Percentiles rank a stretch among this genome's conserved stretches.
These are phyloP conservation scores for Selaginella tamariscina DNA, from an alignment of 75 land plant genomes.

Conservation along the genomic window DNA sequence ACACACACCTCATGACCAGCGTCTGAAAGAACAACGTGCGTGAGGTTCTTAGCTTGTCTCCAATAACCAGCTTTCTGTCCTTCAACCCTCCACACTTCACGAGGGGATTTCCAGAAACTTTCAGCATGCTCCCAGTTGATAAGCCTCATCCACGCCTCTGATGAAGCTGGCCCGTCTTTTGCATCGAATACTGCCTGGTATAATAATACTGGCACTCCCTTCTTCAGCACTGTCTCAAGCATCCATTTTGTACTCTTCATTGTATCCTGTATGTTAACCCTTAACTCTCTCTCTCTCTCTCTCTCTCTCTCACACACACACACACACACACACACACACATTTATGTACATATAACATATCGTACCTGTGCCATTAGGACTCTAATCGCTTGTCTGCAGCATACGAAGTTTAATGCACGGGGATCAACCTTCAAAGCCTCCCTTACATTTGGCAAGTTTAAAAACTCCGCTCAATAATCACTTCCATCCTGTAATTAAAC, in stretches of 20 bases:
- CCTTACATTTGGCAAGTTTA: conserved; percentile 16
- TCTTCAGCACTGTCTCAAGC: conserved; percentile 28
- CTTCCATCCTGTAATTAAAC: conserved; percentile 19
- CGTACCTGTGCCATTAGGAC: conserved; percentile 19
- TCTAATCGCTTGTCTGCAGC: conserved; percentile 18
- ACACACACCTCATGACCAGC: conserved; percentile 20
- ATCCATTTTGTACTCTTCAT: conserved; percentile 35
- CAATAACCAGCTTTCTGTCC: conserved; percentile 25
- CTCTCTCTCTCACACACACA: not conserved
- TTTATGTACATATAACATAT: not conserved
- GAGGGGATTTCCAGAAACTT: conserved; percentile 20
- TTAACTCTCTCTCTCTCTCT: not conserved
- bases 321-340: not conserved
- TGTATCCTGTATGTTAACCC: conserved; percentile 18
- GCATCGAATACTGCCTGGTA: conserved; percentile 39
- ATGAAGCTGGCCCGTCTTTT: conserved; percentile 27
- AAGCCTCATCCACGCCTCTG: conserved; percentile 31
- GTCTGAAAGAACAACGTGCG: conserved; percentile 17
- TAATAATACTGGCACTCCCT: conserved; percentile 26
- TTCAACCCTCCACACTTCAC: conserved; percentile 27
- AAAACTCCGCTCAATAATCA: conserved; percentile 24
- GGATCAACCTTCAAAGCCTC: conserved; percentile 22
- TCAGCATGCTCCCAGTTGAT: conserved; percentile 17
- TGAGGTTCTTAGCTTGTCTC: conserved; percentile 15
- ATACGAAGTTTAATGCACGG: conserved; percentile 14